A percentile compares a stretch with the other conserved stretches of the same genome.
These are phyloP conservation scores for Hysterangium stoloniferum DNA, from an alignment of 768 basidiomycete genomes.

Conservation along the genomic window DNA sequence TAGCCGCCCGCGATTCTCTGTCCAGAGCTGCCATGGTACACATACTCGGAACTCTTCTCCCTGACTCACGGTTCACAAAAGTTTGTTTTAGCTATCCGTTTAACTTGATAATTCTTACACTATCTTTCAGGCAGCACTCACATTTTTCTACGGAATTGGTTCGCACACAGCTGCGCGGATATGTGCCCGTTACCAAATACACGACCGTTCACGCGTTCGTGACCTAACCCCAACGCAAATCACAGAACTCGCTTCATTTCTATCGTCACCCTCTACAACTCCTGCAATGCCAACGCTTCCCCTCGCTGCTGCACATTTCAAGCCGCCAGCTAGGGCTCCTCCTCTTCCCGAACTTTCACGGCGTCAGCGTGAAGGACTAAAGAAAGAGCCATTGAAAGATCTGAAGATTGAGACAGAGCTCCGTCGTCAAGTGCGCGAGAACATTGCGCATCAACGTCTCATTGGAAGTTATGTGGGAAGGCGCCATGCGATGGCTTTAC, in stretches of 20 bases:
- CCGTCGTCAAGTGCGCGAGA: slow-evolving; percentile 72
- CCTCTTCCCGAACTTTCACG: slow-evolving; percentile 21
- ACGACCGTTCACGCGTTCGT: slow-evolving; percentile 73
- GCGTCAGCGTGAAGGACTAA: slow-evolving; percentile 3
- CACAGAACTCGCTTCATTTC: slow-evolving; percentile 87
- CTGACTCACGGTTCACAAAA: slow-evolving; percentile 67
- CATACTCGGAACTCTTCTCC: slow-evolving; percentile 77
- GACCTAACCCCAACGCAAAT: slow-evolving; percentile 82
- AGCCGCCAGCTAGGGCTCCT: slow-evolving; percentile 37
- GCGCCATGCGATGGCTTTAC: slow-evolving; percentile 87
- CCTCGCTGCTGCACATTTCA: slow-evolving; percentile 49
- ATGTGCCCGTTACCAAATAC: slow-evolving; percentile 88
- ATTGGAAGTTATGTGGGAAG: slow-evolving; percentile 92
- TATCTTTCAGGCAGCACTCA: slow-evolving; percentile 76
- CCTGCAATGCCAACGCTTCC: slow-evolving; percentile 58
- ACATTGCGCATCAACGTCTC: slow-evolving; percentile 87
- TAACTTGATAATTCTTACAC: background rate
- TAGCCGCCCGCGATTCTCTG: too few relatives aligned
- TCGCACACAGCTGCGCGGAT: slow-evolving; percentile 66
- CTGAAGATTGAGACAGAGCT: slow-evolving; percentile 87
- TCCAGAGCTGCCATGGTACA: slow-evolving; percentile 73
- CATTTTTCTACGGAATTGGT: slow-evolving; percentile 84
- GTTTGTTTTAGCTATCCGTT: slow-evolving; percentile 30
- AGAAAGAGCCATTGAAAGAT: slow-evolving; percentile 56
- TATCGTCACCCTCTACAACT: slow-evolving; percentile 81